Base-by-base conservation (phyloP, 345 rosid species). In the Eucalyptus melliodora region DNA sequence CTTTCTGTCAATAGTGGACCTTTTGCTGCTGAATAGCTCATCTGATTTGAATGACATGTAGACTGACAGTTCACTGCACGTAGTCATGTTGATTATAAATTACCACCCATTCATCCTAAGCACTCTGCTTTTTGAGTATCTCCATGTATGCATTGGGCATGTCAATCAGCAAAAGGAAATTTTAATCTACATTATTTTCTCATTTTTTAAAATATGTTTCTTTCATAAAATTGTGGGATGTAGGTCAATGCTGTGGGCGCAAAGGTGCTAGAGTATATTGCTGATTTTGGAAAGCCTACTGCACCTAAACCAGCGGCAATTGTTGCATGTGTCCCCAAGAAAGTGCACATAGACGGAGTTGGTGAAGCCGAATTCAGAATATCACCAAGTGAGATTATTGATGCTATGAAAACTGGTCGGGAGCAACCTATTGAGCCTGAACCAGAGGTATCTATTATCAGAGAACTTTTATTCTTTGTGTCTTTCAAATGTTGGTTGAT, bases 281-380 rank as follows among this genome's bases (percentile, higher is more conserved):
- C 99, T 82, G 99, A 97, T 93, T 97, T 96, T 92, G 99, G 99
- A 89, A 98, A 92, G 91, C 95, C 99, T 86, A 91, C 96, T 90
- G 96, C 99, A 87, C 99, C 99, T 26, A 92, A 93, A 91, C 99
- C 99, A 87, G 99, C 99, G 49, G 99, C 99, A 88, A 95, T 98
- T 89, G 99, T 98, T 95, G 99, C 99, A 82, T 98, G 99, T 93
- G 97, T 97, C 89, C 99, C 99, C 72, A 94, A 95, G 88, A 96
- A 94, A 88, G 95, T 97, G 91, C 98, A 98, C 87, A 89, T 94
- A 88, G 99, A 97, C 89, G 97, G 94, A 87, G 88, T 93, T 72
- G 98, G 97, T 88, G 99, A 98, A 94, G 94, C 94, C 60, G 99
- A 97, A 88, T 97, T 98, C 92, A 94, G 92, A 94, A 94, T 97